Base-by-base conservation (phyloP, 1,284 basidiomycete genomes). In the Wolfiporia cocos region DNA sequence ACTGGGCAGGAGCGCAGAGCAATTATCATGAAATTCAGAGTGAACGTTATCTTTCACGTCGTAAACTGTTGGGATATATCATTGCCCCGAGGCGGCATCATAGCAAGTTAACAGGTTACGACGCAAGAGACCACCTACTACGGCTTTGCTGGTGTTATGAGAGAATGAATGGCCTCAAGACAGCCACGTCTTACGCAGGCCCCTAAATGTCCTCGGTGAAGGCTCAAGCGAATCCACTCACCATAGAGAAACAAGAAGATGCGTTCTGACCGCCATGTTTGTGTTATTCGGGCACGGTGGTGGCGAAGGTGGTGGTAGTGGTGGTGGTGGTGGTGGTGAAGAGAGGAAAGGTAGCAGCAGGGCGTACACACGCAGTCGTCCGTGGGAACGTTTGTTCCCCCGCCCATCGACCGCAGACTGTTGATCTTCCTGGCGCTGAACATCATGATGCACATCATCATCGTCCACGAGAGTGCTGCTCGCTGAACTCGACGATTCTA, bases 211-310 rank as follows among this genome's bases (percentile, higher is more conserved):
- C 26, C 14, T 7, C 7, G 26, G 14, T 28, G 9, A 14, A 28
- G 26, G 9, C 26, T 9, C 14, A 28, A 28, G 9, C 7, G 26
- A 28, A 7, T 28, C 15, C 33, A 48, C 56, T 42, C 41, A 60
- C 60, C 60, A 62, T 15, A 58, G 49, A 18, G 60, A 59, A 9
- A 61, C 47, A 44, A 52, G 47, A 15, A 45, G 30, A 32, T 50
- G 50, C 1, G 56, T 49, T 37, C 56, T 57, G 47, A 42, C 43
- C 11, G 58, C 54, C 60, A 60, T 56, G 6, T 24, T 24, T 38
- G 31, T 32, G 21, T 43, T 42, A 5, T 18, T 29, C 3, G 22
- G 18, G 10, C 23, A 19, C 18, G 28, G 4, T n/a, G 7, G 37
- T n/a, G 28, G 28, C 9, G n/a, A 29, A 29, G n/a, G 28, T 29